A percentile compares a stretch with the other conserved stretches of the same genome.
phyloP scores from a whole-genome alignment of 345 rosid species.

The Populus euphratica region DNA sequence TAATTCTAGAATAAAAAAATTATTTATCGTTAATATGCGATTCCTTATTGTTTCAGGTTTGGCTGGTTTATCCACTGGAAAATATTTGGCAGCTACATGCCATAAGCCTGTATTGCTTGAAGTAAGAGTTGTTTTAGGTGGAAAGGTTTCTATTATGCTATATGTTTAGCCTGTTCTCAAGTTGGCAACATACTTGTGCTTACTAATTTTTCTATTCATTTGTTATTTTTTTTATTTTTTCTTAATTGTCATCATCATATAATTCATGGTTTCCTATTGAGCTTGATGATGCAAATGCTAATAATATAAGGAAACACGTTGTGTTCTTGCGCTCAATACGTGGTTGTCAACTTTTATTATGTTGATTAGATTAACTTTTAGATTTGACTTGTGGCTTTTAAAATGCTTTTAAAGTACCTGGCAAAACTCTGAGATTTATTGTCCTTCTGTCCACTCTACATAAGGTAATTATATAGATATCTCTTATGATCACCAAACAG shows the following conservation, averaged over 20 bases:
- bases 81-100: conserved; percentile 94
- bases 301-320: neutral
- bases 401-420: too few species aligned
- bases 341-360: too few species aligned
- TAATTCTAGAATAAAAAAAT: too few species aligned
- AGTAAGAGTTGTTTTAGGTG: conserved; percentile 93
- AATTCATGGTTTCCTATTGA: neutral
- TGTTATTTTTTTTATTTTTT: neutral
- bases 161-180: neutral
- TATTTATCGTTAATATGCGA: neutral
- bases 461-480: too few species aligned
- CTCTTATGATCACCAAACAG: too few species aligned
- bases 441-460: too few species aligned
- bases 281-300: neutral
- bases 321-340: neutral
- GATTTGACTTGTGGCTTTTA: too few species aligned
- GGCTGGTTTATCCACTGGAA: conserved; percentile 93
- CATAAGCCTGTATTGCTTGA: conserved; percentile 76
- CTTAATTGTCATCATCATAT: neutral
- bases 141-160: conserved; percentile 60
- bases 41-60: conserved; percentile 49
- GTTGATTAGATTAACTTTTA: too few species aligned
- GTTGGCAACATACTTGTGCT: neutral
- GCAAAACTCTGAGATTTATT: too few species aligned
- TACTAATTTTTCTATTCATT: neutral